Conservation (phyloP, 257 asterid genomes). For the Nicotiana benthamiana region DNA sequence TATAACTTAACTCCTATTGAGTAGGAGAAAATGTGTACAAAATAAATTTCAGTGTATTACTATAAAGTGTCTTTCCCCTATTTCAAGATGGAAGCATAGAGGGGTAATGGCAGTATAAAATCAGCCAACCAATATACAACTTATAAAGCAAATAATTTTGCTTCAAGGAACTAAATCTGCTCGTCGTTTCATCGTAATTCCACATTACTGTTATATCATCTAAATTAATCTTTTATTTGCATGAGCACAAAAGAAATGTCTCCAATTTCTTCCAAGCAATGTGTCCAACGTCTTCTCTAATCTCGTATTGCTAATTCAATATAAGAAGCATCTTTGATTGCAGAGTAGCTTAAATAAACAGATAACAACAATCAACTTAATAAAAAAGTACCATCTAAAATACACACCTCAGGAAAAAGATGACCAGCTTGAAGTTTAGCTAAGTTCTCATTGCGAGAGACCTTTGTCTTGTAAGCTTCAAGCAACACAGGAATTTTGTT, state of each 20-base stretch:
- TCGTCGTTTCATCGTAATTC: background rate
- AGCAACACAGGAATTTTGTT: conserved; percentile 15
- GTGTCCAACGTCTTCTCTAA: background rate
- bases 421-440: conserved; percentile 97
- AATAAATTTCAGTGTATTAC: background rate
- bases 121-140: background rate
- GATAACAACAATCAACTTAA: conserved; percentile 1
- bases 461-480: conserved; percentile 75
- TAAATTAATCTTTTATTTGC: background rate
- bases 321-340: background rate
- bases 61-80: background rate
- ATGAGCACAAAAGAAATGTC: background rate
- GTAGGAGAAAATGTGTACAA: no score
- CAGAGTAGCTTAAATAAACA: conserved; percentile 7
- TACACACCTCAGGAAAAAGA: conserved; percentile 89
- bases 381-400: background rate
- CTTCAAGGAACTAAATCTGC: background rate
- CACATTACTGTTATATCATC: background rate
- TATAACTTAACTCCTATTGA: background rate
- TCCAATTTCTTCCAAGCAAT: background rate
- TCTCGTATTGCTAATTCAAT: background rate
- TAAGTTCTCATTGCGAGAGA: conserved; percentile 76
- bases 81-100: background rate
- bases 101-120: background rate
- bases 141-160: background rate